phyloP scores from a whole-genome alignment of 768 basidiomycete species.

The Russula sp. region DNA sequence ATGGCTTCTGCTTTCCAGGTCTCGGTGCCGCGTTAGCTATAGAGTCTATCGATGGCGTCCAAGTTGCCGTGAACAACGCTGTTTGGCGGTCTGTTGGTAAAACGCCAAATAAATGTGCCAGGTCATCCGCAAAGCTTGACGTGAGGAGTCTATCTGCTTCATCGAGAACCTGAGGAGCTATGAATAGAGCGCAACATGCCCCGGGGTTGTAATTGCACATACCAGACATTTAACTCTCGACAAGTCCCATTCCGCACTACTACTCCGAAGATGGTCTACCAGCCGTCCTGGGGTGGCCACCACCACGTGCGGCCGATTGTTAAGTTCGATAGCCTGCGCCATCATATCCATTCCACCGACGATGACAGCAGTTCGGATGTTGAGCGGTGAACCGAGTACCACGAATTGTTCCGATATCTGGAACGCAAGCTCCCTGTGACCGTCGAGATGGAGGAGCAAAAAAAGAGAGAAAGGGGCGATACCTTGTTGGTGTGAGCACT shows the following conservation, averaged over 20 bases:
- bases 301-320: slow-evolving; percentile 83
- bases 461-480: slow-evolving; percentile 12
- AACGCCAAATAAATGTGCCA: slow-evolving; percentile 66
- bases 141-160: slow-evolving; percentile 94
- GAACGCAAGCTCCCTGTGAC: slow-evolving; percentile 86
- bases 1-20: slow-evolving; percentile 80
- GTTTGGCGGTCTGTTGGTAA: slow-evolving; percentile 90
- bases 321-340: slow-evolving; percentile 82
- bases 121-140: slow-evolving; percentile 80
- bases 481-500: slow-evolving; percentile 94
- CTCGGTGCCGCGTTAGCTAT: slow-evolving; percentile 67
- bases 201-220: slow-evolving; percentile 27
- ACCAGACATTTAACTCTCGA: slow-evolving; percentile 83
- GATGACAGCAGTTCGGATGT: slow-evolving; percentile 77
- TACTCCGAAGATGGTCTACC: slow-evolving; percentile 81
- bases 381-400: slow-evolving; percentile 78
- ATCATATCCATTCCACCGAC: slow-evolving; percentile 99
- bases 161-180: slow-evolving; percentile 67
- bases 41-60: slow-evolving; percentile 79
- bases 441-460: neutral
- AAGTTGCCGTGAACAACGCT: slow-evolving; percentile 92
- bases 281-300: slow-evolving; percentile 95
- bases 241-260: slow-evolving; percentile 74
- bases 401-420: slow-evolving; percentile 96
- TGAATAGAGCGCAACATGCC: neutral